A percentile compares a stretch with the other conserved stretches of the same genome.
These are phyloP conservation scores for Nigrospora osmanthi DNA, from an alignment of 2,329 filamentous ascomycete genomes.

Conservation along the genomic window DNA sequence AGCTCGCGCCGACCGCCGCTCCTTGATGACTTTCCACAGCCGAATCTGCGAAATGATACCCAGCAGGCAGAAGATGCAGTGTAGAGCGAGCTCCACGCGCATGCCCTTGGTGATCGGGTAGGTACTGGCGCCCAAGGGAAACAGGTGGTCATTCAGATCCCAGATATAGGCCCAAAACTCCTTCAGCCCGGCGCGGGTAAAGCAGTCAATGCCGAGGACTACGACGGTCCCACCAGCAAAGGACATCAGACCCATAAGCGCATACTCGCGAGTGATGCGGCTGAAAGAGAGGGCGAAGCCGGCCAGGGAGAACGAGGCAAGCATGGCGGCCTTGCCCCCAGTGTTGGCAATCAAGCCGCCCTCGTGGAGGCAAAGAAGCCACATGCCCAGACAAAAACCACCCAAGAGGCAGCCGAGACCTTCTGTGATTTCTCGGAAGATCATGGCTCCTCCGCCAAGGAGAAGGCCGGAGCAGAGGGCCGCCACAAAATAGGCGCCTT, in stretches of 20 bases:
- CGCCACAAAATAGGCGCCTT: constrained; percentile 83
- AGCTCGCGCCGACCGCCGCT: constrained; percentile 46
- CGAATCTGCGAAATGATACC: constrained; percentile 80
- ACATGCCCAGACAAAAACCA: constrained; percentile 83
- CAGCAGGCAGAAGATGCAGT: constrained; percentile 64
- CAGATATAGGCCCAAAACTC: constrained; percentile 96
- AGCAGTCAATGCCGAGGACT: constrained; percentile 84
- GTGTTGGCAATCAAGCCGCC: constrained; percentile 64
- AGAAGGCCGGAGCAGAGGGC: constrained; percentile 63
- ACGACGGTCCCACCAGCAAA: constrained; percentile 75
- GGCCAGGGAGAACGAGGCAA: constrained; percentile 60
- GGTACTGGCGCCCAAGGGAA: constrained; percentile 66
- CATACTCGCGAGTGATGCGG: constrained; percentile 69
- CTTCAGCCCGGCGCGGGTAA: constrained; percentile 81
- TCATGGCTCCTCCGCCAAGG: constrained; percentile 64
- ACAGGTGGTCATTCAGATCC: constrained; percentile 71
- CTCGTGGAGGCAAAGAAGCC: constrained; percentile 70
- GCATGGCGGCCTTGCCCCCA: constrained; percentile 64
- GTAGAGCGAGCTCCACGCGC: constrained; percentile 72
- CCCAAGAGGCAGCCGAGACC: constrained; percentile 78
- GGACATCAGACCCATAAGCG: constrained; percentile 66
- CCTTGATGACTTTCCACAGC: constrained; percentile 74
- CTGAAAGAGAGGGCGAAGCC: constrained; percentile 72
- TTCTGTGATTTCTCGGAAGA: constrained; percentile 79
- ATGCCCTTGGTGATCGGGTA: constrained; percentile 87